Evolutionary conservation across 2,329 filamentous ascomycete species (phyloP).

Genomic region (Stylonectria norvegica): DNA sequence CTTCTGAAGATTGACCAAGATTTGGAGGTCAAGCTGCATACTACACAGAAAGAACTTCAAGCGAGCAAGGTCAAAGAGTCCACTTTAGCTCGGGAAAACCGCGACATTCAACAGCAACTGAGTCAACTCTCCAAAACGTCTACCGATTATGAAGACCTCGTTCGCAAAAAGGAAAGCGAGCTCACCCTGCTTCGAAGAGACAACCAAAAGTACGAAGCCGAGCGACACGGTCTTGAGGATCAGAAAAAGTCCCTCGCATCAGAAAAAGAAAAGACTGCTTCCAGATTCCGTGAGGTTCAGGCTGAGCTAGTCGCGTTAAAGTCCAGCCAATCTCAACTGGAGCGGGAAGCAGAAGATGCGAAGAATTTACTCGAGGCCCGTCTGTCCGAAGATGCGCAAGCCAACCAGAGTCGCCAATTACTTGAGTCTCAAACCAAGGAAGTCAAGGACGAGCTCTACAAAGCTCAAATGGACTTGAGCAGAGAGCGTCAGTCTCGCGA

Average conservation of each 20-base stretch:
- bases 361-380: constrained; percentile 83
- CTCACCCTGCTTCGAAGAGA: constrained; percentile 80
- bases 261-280: constrained; percentile 76
- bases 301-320: constrained; percentile 84
- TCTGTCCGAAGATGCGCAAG: constrained; percentile 84
- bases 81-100: constrained; percentile 75
- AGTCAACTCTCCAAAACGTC: constrained; percentile 85
- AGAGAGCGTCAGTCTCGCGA: constrained; percentile 90
- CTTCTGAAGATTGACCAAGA: constrained; percentile 85
- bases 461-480: constrained; percentile 83
- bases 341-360: constrained; percentile 85
- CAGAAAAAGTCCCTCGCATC: constrained; percentile 68
- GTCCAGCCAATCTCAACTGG: constrained; percentile 77
- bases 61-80: constrained; percentile 69
- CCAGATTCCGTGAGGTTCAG: constrained; percentile 76
- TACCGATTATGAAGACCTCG: constrained; percentile 90
- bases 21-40: constrained; percentile 77
- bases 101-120: constrained; percentile 78
- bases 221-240: constrained; percentile 73
- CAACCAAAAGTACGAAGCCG: constrained; percentile 76
- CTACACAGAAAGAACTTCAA: constrained; percentile 75
- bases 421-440: constrained; percentile 84
- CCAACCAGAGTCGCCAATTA: constrained; percentile 74
- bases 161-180: constrained; percentile 92
- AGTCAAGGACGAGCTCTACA: constrained; percentile 80